These are phyloP conservation scores for Omphalotus olearius DNA, from an alignment of 1,284 basidiomycete genomes.

Conservation along the genomic window DNA sequence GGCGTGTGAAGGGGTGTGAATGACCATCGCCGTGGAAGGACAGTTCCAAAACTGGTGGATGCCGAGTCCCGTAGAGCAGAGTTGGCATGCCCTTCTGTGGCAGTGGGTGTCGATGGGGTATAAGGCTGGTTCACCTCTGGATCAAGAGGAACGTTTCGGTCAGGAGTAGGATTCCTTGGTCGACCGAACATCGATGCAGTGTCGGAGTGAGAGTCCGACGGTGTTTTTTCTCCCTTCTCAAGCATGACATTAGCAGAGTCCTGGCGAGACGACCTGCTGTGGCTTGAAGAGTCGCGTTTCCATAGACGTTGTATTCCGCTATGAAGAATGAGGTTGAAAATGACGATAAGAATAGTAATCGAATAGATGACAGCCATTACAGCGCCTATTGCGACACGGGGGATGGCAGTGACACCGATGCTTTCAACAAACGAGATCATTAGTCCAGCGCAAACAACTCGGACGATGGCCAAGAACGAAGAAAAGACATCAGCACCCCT, in stretches of 20 bases:
- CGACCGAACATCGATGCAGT: constrained; percentile 26
- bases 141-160: constrained; percentile 40
- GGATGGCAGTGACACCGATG: constrained; percentile 60
- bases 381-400: constrained; percentile 71
- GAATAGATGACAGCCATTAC: constrained; percentile 60
- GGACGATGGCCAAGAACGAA: constrained; percentile 58
- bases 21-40: constrained; percentile 42
- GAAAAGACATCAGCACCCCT: constrained; percentile 58
- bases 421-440: constrained; percentile 65
- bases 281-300: constrained; percentile 17
- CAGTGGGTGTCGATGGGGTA: constrained; percentile 33
- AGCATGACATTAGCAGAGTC: constrained; percentile 18
- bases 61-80: constrained; percentile 29
- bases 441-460: constrained; percentile 59
- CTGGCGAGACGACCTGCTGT: constrained; percentile 8
- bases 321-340: constrained; percentile 50
- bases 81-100: constrained; percentile 8
- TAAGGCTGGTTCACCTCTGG: constrained; percentile 38
- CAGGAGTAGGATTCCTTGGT: constrained; percentile 53
- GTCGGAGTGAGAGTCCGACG: constrained; percentile 16
- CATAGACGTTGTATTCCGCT: constrained; percentile 25
- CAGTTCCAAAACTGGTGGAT: constrained; percentile 37
- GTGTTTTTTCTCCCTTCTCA: constrained; percentile 25
- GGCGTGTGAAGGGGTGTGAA: constrained; percentile 21
- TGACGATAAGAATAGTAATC: constrained; percentile 53